phyloP scores from a whole-genome alignment of 2,329 filamentous ascomycete genomes.

The Fusarium nisikadoi region DNA sequence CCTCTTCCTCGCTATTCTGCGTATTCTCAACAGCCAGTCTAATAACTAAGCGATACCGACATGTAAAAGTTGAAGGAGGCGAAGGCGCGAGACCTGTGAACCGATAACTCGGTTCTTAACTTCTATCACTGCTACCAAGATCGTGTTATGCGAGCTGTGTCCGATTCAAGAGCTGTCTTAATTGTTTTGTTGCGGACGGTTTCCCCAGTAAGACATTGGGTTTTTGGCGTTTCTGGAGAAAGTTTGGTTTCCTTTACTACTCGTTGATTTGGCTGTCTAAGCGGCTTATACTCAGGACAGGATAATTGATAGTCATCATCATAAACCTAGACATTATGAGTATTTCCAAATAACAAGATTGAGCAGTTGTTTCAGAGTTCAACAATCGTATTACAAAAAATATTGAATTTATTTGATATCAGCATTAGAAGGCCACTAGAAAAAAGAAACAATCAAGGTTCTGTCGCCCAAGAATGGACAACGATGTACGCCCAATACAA shows the following conservation, averaged over 20 bases:
- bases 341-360: not conserved
- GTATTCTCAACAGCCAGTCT: slow-evolving; percentile 95
- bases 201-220: not conserved
- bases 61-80: not conserved
- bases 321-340: not conserved
- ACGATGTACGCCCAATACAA: slow-evolving; percentile 41
- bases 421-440: slow-evolving; percentile 72
- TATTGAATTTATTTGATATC: slow-evolving; percentile 64
- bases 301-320: slow-evolving; percentile 1
- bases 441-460: slow-evolving; percentile 56
- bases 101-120: not conserved
- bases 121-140: slow-evolving; percentile 4
- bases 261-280: not conserved
- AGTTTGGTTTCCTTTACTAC: slow-evolving; percentile 4
- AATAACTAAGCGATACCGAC: slow-evolving; percentile 72
- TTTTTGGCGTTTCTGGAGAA: slow-evolving; percentile 17
- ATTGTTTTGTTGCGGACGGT: not conserved
- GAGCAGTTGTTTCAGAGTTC: not conserved
- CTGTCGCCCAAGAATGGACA: slow-evolving; percentile 45
- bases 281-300: not conserved
- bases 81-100: not conserved
- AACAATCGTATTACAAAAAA: slow-evolving; percentile 39
- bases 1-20: slow-evolving; percentile 92
- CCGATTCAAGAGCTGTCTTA: slow-evolving; percentile 7
- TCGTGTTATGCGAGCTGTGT: not conserved